Base-by-base conservation (phyloP, 106 monocot species). In the Phalaenopsis equestris region DNA sequence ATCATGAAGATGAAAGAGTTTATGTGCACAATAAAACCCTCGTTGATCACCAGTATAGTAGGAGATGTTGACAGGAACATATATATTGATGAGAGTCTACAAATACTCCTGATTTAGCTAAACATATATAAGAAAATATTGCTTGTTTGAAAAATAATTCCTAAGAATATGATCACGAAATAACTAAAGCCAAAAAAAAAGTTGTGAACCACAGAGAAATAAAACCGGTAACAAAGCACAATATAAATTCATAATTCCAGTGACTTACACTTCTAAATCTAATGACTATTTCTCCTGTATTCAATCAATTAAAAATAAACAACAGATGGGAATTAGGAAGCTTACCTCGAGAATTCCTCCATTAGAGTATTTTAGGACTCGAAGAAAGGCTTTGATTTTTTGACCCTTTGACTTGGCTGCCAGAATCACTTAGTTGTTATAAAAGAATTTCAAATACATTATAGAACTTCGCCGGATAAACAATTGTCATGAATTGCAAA, bases 341-440 rank as follows among this genome's bases (percentile, higher is more conserved):
- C 52, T 79, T 89, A 98, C 97, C 97, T 98, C 97, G 64, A 98
- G 92, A 79, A 98, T 81, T 82, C 94, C 97, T 79, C 97, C 97
- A 67, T 79, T 82, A 52, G 97, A 92, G 73, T 98, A 88, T 84
- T 98, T 98, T 58, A 98, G 79, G 75, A 94, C 94, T 41, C 92
- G 97, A 72, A 98, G 90, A 82, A 94, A 89, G 49, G 90, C 85
- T 87, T 91, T 92, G 39, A 90, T 94, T 77, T 76, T 83, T 56
- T 83, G 94, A 16, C 94, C 92, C 83, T 97, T 97, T 16, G 86
- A 67, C 80, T 94, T 97, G 64, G 90, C 96, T 97, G 88, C 90
- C 52, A 93, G 19, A 30, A 76, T 52, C 23, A 76, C 18, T 23
- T 76, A 74, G 14, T 42, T 5, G 18, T 74, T 74, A n/a, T 42